These are phyloP conservation scores for Nigrograna mackinnonii DNA, from an alignment of 2,329 filamentous ascomycete species.

Conservation along the genomic window DNA sequence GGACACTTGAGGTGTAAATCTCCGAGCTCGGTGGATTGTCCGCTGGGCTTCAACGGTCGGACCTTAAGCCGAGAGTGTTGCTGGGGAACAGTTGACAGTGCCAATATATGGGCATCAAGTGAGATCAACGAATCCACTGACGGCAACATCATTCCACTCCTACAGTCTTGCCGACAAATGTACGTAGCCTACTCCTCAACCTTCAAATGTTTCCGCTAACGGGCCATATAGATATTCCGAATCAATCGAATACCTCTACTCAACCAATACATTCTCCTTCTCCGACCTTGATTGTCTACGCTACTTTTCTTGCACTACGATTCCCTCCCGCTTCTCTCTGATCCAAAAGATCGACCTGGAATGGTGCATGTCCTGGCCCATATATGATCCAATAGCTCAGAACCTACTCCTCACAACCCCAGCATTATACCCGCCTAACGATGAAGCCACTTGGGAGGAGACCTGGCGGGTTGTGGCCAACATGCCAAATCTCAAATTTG, in stretches of 20 bases:
- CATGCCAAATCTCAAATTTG: constrained; percentile 15
- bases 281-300: constrained; percentile 23
- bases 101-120: constrained; percentile 16
- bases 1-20: constrained; percentile 23
- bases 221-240: constrained; percentile 20
- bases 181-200: constrained; percentile 2
- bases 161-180: constrained; percentile 36
- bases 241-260: constrained; percentile 19
- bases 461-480: constrained; percentile 23
- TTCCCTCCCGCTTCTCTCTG: constrained; percentile 19
- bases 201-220: background rate
- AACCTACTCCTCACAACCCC: constrained; percentile 14
- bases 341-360: constrained; percentile 17
- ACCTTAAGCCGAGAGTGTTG: constrained; percentile 16
- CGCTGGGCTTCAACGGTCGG: constrained; percentile 12
- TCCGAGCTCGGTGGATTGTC: constrained; percentile 11
- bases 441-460: constrained; percentile 26
- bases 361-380: constrained; percentile 23
- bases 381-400: constrained; percentile 22
- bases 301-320: constrained; percentile 20
- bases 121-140: constrained; percentile 16
- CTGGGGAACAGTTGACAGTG: constrained; percentile 14
- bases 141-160: constrained; percentile 33
- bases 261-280: constrained; percentile 26
- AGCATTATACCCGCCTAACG: constrained; percentile 22